phyloP scores from a whole-genome alignment of 495 filamentous ascomycete genomes.

The Penicillium lagena region DNA sequence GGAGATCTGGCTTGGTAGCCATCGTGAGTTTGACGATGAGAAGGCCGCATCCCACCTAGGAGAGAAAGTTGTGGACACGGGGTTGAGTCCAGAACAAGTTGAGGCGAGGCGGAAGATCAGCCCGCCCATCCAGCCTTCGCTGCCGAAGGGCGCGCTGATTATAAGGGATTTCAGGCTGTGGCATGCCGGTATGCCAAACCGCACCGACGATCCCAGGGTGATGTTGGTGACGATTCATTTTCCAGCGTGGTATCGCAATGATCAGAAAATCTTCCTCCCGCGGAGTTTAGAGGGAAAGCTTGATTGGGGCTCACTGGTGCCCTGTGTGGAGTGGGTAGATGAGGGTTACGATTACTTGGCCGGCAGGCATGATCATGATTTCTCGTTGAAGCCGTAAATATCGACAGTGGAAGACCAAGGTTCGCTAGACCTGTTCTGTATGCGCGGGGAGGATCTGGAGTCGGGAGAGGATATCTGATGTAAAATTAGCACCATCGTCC shows the following conservation, averaged over 20 bases:
- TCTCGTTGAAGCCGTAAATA: constrained; percentile 9
- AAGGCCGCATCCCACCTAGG: constrained; percentile 13
- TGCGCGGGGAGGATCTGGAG: too few relatives aligned
- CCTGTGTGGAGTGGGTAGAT: constrained; percentile 19
- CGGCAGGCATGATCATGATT: constrained; percentile 23
- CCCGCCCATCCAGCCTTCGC: constrained; percentile 29
- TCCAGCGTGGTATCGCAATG: constrained; percentile 20
- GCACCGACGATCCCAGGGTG: constrained; percentile 30
- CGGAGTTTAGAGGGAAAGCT: constrained; percentile 10
- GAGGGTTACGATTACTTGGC: constrained; percentile 23
- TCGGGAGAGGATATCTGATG: too few relatives aligned
- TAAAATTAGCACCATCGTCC: too few relatives aligned
- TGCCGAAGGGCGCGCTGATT: constrained; percentile 34
- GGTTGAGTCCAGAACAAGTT: constrained; percentile 16
- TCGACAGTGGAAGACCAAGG: too few relatives aligned
- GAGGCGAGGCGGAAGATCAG: constrained; percentile 22
- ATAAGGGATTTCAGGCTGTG: constrained; percentile 36
- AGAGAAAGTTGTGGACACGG: constrained; percentile 6
- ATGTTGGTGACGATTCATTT: constrained; percentile 33
- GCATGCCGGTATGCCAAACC: constrained; percentile 41
- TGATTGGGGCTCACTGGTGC: constrained; percentile 10
- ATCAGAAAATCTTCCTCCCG: constrained; percentile 13
- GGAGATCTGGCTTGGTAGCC: constrained; percentile 39
- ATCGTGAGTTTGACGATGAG: constrained; percentile 23
- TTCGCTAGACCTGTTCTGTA: too few relatives aligned